A percentile compares a stretch with the other conserved stretches of the same genome.
Evolutionary conservation across 768 basidiomycete genomes (phyloP).

Genomic region (Naematelia aurantialba): DNA sequence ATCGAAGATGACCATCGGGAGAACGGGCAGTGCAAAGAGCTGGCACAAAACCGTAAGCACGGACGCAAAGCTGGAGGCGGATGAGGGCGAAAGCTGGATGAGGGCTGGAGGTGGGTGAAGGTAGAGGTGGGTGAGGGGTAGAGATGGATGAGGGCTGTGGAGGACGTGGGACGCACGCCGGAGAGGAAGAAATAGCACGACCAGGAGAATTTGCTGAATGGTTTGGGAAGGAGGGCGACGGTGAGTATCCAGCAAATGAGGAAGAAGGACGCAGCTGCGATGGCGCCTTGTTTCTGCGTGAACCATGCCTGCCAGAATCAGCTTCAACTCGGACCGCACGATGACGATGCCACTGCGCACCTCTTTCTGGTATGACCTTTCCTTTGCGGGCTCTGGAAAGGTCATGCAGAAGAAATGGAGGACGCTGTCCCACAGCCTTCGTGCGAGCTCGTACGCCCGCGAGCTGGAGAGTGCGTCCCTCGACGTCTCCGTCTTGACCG

Average conservation of each 20-base stretch:
- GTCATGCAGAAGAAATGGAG: conserved; percentile 43
- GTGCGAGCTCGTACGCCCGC: conserved; percentile 27
- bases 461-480: conserved; percentile 31
- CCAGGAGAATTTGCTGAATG: conserved; percentile 21
- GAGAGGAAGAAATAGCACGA: conserved; percentile 29
- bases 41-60: no score
- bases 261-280: conserved; percentile 37
- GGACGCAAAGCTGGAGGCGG: no score
- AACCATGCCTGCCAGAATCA: conserved; percentile 46
- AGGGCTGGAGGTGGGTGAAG: not conserved
- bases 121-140: no score
- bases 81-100: conserved; percentile 1
- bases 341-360: conserved; percentile 31
- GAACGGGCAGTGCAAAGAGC: conserved; percentile 42
- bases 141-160: no score
- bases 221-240: conserved; percentile 22
- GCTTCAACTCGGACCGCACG: not conserved
- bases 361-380: conserved; percentile 46
- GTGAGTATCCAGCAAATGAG: conserved; percentile 44
- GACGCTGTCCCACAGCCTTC: conserved; percentile 38
- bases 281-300: conserved; percentile 32
- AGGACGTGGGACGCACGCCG: conserved; percentile 47
- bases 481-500: conserved; percentile 24
- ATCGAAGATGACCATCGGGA: conserved; percentile 38
- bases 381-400: conserved; percentile 45